A percentile compares a stretch with the other conserved stretches of the same genome.
phyloP scores from a whole-genome alignment of 2,329 filamentous ascomycete species.

The Parastagonospora nodorum region DNA sequence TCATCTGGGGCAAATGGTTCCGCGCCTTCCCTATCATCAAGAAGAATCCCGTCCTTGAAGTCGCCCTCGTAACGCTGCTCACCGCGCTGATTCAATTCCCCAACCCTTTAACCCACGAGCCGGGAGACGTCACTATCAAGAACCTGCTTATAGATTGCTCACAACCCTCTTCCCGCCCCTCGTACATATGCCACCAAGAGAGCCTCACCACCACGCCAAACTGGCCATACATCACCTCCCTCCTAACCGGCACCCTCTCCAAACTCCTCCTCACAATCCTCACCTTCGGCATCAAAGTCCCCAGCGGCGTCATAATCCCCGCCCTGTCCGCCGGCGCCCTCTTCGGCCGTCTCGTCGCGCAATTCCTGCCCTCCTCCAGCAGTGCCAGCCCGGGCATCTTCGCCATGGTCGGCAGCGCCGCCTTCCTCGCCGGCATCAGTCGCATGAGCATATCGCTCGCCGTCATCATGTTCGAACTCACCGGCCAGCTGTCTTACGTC shows the following conservation, averaged over 20 bases:
- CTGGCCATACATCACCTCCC: slow-evolving; percentile 55
- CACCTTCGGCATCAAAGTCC: slow-evolving; percentile 65
- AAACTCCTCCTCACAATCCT: slow-evolving; percentile 63
- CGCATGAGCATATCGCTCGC: slow-evolving; percentile 64
- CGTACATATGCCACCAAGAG: slow-evolving; percentile 61
- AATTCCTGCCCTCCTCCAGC: slow-evolving; percentile 48
- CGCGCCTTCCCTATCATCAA: slow-evolving; percentile 59
- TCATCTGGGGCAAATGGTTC: slow-evolving; percentile 62
- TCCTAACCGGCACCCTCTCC: slow-evolving; percentile 58
- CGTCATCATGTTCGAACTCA: slow-evolving; percentile 66
- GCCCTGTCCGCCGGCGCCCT: slow-evolving; percentile 63
- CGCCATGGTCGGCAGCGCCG: slow-evolving; percentile 64
- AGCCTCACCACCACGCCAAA: slow-evolving; percentile 21
- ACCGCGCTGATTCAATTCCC: slow-evolving; percentile 63
- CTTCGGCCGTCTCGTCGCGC: slow-evolving; percentile 61
- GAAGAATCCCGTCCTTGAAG: slow-evolving; percentile 60
- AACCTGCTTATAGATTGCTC: slow-evolving; percentile 62
- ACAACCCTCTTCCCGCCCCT: slow-evolving; percentile 31
- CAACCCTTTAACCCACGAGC: slow-evolving; percentile 60
- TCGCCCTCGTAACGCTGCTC: slow-evolving; percentile 58
- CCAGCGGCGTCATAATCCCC: slow-evolving; percentile 65
- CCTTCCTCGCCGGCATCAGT: slow-evolving; percentile 63
- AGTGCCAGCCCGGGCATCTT: slow-evolving; percentile 64
- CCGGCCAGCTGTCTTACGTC: slow-evolving; percentile 63
- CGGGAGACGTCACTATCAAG: slow-evolving; percentile 62